phyloP scores from a whole-genome alignment of 345 rosid species.

The Linum trigynum region DNA sequence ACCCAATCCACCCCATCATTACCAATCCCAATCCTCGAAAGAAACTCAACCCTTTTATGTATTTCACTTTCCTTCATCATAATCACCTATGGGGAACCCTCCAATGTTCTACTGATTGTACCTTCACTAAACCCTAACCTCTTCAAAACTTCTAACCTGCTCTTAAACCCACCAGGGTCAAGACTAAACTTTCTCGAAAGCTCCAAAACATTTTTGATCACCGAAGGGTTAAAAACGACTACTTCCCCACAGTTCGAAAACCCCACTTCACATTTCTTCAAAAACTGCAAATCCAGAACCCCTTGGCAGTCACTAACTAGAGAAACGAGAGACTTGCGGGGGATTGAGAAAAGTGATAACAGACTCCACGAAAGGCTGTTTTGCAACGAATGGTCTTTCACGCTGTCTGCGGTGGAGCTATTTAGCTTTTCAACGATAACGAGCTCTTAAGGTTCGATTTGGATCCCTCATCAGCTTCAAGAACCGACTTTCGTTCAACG shows the following conservation, averaged over 20 bases:
- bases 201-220: conserved; percentile 37
- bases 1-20: conserved; percentile 36
- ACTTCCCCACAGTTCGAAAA: conserved; percentile 19
- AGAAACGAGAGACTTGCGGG: conserved; percentile 42
- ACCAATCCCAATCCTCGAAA: conserved; percentile 33
- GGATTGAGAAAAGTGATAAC: too few relatives aligned
- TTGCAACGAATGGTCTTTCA: too few relatives aligned
- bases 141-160: conserved; percentile 29
- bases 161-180: conserved; percentile 35
- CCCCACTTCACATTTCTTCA: conserved; percentile 47
- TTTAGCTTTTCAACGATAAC: too few relatives aligned
- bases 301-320: conserved; percentile 53
- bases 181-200: conserved; percentile 40
- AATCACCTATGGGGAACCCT: conserved; percentile 44
- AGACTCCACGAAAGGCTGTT: too few relatives aligned
- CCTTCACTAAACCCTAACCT: conserved; percentile 52
- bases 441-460: too few relatives aligned
- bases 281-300: conserved; percentile 44
- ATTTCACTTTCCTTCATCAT: conserved; percentile 38
- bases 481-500: too few relatives aligned
- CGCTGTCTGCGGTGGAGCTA: too few relatives aligned
- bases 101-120: conserved; percentile 38
- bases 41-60: conserved; percentile 37
- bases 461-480: too few relatives aligned
- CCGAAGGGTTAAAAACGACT: conserved; percentile 25